A percentile compares a stretch with the other conserved stretches of the same genome.
These are phyloP conservation scores for Arabidopsis suecica DNA, from an alignment of 345 rosid genomes.

Conservation along the genomic window DNA sequence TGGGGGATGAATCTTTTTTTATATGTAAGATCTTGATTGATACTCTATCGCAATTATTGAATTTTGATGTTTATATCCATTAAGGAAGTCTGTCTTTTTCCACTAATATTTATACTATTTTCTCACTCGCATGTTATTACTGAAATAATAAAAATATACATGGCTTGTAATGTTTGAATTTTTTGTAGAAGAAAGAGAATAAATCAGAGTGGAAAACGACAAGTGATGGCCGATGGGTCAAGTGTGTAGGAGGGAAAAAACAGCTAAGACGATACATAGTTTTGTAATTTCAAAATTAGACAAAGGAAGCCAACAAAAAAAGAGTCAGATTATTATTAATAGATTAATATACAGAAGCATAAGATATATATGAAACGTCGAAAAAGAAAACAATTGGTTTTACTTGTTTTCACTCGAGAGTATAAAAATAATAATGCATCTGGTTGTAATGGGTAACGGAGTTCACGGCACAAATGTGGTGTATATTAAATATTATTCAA, in stretches of 20 bases:
- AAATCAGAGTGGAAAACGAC: constrained; percentile 35
- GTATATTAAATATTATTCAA: background rate
- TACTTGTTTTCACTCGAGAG: background rate
- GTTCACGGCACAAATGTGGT: constrained; percentile 24
- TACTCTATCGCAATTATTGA: constrained; percentile 23
- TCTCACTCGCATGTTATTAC: constrained; percentile 29
- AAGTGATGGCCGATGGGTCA: constrained; percentile 42
- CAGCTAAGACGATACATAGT: constrained; percentile 25
- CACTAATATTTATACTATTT: background rate
- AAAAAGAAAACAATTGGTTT: background rate
- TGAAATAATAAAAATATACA: constrained; percentile 2
- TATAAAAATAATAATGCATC: background rate
- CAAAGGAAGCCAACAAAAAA: constrained; percentile 3
- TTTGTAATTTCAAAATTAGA: background rate
- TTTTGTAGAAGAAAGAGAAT: constrained; percentile 25
- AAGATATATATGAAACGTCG: background rate
- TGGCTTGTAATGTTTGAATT: background rate
- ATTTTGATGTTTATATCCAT: constrained; percentile 18
- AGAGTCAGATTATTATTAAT: background rate
- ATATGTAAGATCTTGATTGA: constrained; percentile 11
- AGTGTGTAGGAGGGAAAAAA: constrained; percentile 24
- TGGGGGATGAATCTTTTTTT: constrained; percentile 5
- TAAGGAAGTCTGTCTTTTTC: constrained; percentile 22
- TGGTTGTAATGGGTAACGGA: background rate
- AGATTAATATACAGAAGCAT: background rate